A percentile compares a stretch with the other conserved stretches of the same genome.
Conservation (phyloP, 495 filamentous ascomycete genomes). For the Aspergillus coremiiformis region DNA sequence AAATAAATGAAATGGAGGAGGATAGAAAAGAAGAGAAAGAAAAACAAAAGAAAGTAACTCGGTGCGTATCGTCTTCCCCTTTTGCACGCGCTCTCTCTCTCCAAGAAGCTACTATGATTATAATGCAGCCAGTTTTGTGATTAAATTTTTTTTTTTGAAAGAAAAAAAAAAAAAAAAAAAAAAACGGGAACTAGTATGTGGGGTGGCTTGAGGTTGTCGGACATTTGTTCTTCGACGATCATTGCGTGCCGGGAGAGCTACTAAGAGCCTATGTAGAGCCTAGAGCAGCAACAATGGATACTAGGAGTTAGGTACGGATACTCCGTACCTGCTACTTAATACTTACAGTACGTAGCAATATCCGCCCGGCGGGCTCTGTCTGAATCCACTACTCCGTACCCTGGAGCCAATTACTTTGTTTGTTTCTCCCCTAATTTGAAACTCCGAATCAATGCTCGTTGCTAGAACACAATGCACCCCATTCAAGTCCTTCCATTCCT, state of each 20-base stretch:
- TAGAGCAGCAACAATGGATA: too few relatives aligned
- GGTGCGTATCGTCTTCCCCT: too few relatives aligned
- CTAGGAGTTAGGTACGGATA: too few relatives aligned
- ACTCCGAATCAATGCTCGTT: not conserved
- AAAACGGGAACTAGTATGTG: not conserved
- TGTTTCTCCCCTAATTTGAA: conserved; percentile 7
- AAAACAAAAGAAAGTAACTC: too few relatives aligned
- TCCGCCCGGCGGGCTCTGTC: too few relatives aligned
- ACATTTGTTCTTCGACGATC: conserved; percentile 19
- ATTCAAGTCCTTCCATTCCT: not conserved
- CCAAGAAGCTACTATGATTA: too few relatives aligned
- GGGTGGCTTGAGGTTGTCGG: conserved; percentile 8
- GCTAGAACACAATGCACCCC: not conserved
- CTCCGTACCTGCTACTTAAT: too few relatives aligned
- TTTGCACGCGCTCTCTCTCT: too few relatives aligned
- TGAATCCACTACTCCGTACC: conserved; percentile 2
- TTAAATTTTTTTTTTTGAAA: too few relatives aligned
- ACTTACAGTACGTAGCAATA: conserved; percentile 8
- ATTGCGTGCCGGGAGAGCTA: conserved; percentile 18
- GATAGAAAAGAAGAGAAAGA: not conserved
- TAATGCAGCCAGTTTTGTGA: too few relatives aligned
- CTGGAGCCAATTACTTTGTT: conserved; percentile 6
- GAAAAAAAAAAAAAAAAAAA: not conserved
- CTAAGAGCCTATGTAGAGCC: too few relatives aligned
- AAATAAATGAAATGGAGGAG: not conserved